Percentiles rank a stretch among this genome's conserved stretches.
Conservation (phyloP, 2,329 filamentous ascomycete species). For the Aaosphaeria arxii region DNA sequence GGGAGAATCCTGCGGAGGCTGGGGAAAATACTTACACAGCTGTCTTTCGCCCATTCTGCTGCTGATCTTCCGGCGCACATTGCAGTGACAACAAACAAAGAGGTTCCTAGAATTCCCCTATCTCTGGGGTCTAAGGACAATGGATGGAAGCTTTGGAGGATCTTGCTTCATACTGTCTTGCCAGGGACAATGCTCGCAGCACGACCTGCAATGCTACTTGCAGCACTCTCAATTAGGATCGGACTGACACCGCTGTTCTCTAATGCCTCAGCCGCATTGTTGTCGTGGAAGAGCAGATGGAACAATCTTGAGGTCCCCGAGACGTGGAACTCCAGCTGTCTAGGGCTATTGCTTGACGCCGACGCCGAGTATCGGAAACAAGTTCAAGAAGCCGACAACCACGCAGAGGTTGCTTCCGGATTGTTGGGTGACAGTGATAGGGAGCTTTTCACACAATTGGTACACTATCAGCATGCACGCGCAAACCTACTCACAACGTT, state of each 20-base stretch:
- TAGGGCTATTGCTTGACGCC: slow-evolving; percentile 48
- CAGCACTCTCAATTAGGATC: slow-evolving; percentile 49
- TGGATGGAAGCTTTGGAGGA: slow-evolving; percentile 45
- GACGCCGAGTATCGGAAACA: slow-evolving; percentile 28
- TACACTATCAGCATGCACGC: slow-evolving; percentile 48
- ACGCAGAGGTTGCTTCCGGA: slow-evolving; percentile 6
- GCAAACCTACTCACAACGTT: slow-evolving; percentile 46
- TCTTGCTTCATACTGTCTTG: slow-evolving; percentile 48
- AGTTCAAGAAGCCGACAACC: slow-evolving; percentile 2
- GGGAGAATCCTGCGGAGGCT: slow-evolving; percentile 47
- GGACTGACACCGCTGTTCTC: slow-evolving; percentile 44
- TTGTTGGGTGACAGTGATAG: slow-evolving; percentile 40
- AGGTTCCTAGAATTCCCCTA: slow-evolving; percentile 46
- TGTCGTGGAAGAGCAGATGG: slow-evolving; percentile 45
- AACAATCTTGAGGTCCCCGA: slow-evolving; percentile 49
- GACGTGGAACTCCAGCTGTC: slow-evolving; percentile 49
- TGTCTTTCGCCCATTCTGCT: slow-evolving; percentile 44
- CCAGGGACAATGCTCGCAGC: slow-evolving; percentile 48
- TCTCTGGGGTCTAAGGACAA: slow-evolving; percentile 38
- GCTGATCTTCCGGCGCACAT: slow-evolving; percentile 47
- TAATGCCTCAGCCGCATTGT: slow-evolving; percentile 43
- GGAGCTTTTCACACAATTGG: slow-evolving; percentile 43
- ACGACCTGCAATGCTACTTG: slow-evolving; percentile 47
- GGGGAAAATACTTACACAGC: slow-evolving; percentile 46
- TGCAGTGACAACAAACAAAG: slow-evolving; percentile 17